Conservation (phyloP, 2,329 filamentous ascomycete genomes). For the Fusarium sororula region DNA sequence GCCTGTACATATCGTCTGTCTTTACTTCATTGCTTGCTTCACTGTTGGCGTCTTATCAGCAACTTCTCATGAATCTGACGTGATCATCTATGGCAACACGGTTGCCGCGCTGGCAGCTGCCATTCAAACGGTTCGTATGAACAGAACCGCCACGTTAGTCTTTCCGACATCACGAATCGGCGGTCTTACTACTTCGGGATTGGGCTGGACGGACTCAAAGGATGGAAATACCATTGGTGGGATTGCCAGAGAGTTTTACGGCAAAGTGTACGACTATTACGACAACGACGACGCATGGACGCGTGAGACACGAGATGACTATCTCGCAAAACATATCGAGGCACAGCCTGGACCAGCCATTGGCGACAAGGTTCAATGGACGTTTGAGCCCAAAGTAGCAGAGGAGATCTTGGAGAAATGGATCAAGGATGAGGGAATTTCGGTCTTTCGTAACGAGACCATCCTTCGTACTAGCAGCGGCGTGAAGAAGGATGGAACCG, state of each 20-base stretch:
- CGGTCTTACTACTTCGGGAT: conserved; percentile 28
- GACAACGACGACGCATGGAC: neutral
- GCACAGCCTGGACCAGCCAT: conserved; percentile 31
- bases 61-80: conserved; percentile 15
- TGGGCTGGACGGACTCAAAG: conserved; percentile 29
- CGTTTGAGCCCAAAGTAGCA: conserved; percentile 30
- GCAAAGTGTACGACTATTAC: conserved; percentile 25
- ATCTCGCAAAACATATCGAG: conserved; percentile 12
- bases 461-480: conserved; percentile 6
- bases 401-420: conserved; percentile 27
- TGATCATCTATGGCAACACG: conserved; percentile 33
- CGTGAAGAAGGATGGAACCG: conserved; percentile 4
- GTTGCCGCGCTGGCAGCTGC: conserved; percentile 31
- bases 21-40: neutral
- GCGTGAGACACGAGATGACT: conserved; percentile 16
- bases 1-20: neutral
- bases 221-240: conserved; percentile 26
- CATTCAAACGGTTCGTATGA: conserved; percentile 30
- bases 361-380: conserved; percentile 30
- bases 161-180: conserved; percentile 21
- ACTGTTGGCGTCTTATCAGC: neutral
- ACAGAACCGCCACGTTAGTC: conserved; percentile 22
- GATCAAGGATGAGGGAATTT: conserved; percentile 28
- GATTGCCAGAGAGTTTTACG: conserved; percentile 26
- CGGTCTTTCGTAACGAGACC: conserved; percentile 24